Evolutionary conservation across 2,329 filamentous ascomycete species (phyloP).

Genomic region (Triangularia setosa): DNA sequence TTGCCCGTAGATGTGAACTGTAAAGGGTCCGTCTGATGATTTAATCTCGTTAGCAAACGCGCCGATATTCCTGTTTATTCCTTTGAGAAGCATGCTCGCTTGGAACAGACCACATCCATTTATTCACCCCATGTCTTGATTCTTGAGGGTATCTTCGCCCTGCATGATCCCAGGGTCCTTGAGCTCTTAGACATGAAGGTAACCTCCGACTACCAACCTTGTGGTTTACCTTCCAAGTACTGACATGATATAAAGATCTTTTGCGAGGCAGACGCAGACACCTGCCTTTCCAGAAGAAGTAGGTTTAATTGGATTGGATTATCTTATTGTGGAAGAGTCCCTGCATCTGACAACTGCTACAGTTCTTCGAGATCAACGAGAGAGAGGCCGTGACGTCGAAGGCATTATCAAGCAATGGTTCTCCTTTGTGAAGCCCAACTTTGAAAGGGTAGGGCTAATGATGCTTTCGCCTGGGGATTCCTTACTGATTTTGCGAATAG

Average conservation of each 20-base stretch:
- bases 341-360: conserved; percentile 4
- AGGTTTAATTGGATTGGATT: conserved; percentile 32
- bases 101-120: conserved; percentile 76
- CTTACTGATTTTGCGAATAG: conserved; percentile 33
- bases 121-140: conserved; percentile 97
- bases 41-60: conserved; percentile 56
- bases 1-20: not conserved
- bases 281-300: conserved; percentile 87
- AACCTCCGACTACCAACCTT: conserved; percentile 26
- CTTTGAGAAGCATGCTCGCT: conserved; percentile 82
- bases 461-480: not conserved
- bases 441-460: conserved; percentile 59
- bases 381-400: conserved; percentile 86
- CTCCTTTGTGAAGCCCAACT: conserved; percentile 91
- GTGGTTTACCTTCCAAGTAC: not conserved
- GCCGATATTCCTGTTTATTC: conserved; percentile 94
- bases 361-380: conserved; percentile 84
- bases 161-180: conserved; percentile 82
- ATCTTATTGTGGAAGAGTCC: not conserved
- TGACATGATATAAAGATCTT: conserved; percentile 61
- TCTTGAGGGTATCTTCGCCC: conserved; percentile 90
- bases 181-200: conserved; percentile 89
- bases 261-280: conserved; percentile 91
- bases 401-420: conserved; percentile 99
- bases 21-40: conserved; percentile 14